Base-by-base conservation (phyloP, 352 stramenopile species). In the Phytophthora hybrid region DNA sequence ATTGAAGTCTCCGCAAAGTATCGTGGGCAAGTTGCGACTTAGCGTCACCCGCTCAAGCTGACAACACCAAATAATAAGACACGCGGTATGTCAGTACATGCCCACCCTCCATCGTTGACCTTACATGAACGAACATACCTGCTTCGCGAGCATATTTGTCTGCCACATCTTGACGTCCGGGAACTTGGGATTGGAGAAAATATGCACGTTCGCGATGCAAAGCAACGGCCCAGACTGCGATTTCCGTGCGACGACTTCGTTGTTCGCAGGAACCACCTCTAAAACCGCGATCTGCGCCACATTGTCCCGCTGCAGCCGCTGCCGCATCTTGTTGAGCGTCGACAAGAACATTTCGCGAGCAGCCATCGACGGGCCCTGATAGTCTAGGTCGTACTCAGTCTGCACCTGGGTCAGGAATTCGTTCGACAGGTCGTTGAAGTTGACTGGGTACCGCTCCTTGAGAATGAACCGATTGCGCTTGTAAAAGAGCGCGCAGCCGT, bases 161-260 rank as follows among this genome's bases (percentile, higher is more conserved):
- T 99, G 98, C 97, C 98, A 99, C 29, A 99, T 89, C 85, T 99
- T 99, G 44, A 99, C 97, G 80, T 99, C 98, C 16, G 95, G 95
- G 69, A 98, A 99, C 74, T 99, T 98, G 55, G 98, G 98, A 80
- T 99, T 99, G 54, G 94, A 98, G 75, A 99, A 99, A 29, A 99
- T 89, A 87, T 99, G 98, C 4, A 98, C 99, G 73, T 99, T 99
- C 1, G 96, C 87, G 64, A 99, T 90, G 76, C 97, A 99, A 11
- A 99, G 78, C 63, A 97, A 82, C 46, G 82, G 82, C 3, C 71
- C 91, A 23, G 74, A 85, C 56, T 83, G 81, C n/a, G 78, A 69
- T 62, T 86, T 90, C 29, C 84, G 74, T 16, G 77, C 71, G 69
- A 78, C 44, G 1, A 71, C 69, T 81, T 93, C 87, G 69, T 93